phyloP scores from a whole-genome alignment of 345 rosid genomes.

The Salix udensis region DNA sequence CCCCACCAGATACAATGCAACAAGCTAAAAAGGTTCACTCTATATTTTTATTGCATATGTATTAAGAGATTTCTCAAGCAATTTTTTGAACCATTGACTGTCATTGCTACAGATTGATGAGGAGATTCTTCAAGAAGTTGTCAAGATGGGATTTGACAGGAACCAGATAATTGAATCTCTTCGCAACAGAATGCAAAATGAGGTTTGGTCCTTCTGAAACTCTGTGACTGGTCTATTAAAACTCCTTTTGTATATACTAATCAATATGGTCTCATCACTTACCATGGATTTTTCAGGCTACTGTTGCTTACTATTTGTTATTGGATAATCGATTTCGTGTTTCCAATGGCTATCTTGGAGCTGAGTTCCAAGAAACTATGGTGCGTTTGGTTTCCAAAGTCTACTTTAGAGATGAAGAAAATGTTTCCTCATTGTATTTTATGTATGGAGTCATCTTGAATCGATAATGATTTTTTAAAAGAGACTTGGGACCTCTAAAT shows the following conservation, averaged over 20 bases:
- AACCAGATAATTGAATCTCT: constrained; percentile 73
- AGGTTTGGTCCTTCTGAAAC: constrained; percentile 42
- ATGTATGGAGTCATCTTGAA: neutral
- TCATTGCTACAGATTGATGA: constrained; percentile 67
- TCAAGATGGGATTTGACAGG: constrained; percentile 71
- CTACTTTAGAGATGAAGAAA: neutral
- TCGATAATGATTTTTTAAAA: neutral
- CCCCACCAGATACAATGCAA: constrained; percentile 74
- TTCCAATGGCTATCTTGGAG: constrained; percentile 72
- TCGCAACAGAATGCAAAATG: constrained; percentile 67
- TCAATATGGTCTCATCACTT: neutral
- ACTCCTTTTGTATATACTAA: neutral
- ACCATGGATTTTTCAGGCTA: constrained; percentile 56
- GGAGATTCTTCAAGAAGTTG: constrained; percentile 73
- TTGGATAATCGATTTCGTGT: constrained; percentile 74
- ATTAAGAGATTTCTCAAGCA: neutral
- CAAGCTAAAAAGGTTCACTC: constrained; percentile 70
- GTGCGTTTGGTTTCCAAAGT: constrained; percentile 33
- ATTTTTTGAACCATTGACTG: neutral
- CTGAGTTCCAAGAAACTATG: constrained; percentile 68
- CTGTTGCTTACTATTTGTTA: constrained; percentile 84
- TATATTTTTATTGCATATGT: neutral
- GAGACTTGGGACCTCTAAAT: neutral
- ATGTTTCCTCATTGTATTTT: neutral
- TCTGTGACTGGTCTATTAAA: neutral